Base-by-base conservation (phyloP, 106 monocot genomes). In the Platanthera zijinensis region DNA sequence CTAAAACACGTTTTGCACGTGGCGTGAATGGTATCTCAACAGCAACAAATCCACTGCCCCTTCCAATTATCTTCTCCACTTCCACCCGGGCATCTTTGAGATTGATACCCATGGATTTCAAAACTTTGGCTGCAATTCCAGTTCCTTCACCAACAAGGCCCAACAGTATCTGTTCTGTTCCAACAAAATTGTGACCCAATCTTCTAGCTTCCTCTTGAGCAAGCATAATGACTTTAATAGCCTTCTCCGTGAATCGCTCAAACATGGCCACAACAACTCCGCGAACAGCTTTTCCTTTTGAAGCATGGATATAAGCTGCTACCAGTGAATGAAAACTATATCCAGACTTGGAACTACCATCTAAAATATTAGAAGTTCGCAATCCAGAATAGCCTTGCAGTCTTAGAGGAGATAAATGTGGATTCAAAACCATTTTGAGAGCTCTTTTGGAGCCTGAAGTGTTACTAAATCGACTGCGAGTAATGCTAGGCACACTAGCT, bases 21-120 rank as follows among this genome's bases (percentile, higher is more conserved):
- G 90, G 90, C 21, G 90, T 90, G 52, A 90, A 90, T 49, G 90
- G 90, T 71, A 90, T 90, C 74, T 90, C 90, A 74, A 90, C 90
- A 49, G 90, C 90, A 64, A 90, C 90, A 85, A 90, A 90, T 5
- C 90, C 90, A 71, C 90, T 87, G 7, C 90, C 90, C 66, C 90
- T 80, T 51, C 90, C 90, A 84, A 88, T 91, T 10, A 86, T 84
- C 82, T 91, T 91, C 76, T 91, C 90, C 66, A 91, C 90, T 78
- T 91, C 90, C 0, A 88, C 90, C n/a, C 90, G 85, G 17, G 90
- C 90, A 82, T 91, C 90, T 82, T 91, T 91, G 8, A 91, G 90
- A 78, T 88, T 91, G n/a, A 91, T 88, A 18, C 90, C 90, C 90
- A 91, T 91, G 52, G 90, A 91, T 75, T 91, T 91, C 50, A 91